These are phyloP conservation scores for Suhomyces xylopsoci DNA, from an alignment of 805 yeast genomes.

Conservation along the genomic window DNA sequence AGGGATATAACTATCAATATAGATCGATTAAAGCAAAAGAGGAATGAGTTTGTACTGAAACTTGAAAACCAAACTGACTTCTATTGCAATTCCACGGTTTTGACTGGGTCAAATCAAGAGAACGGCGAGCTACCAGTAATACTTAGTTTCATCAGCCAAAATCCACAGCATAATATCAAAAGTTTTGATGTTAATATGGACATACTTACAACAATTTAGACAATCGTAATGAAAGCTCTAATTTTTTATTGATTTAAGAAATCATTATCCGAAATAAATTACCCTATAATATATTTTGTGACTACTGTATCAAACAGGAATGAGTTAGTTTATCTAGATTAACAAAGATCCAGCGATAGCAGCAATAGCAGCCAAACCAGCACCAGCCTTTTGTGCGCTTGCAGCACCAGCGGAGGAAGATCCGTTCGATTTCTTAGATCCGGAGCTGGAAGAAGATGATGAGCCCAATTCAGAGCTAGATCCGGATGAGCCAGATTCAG, in stretches of 20 bases:
- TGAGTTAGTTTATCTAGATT: conserved; percentile 9
- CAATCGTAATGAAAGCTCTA: not conserved
- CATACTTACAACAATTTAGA: not conserved
- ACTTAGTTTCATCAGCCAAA: conserved; percentile 6
- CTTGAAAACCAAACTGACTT: conserved; percentile 1
- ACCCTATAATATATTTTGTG: not conserved
- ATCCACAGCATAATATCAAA: not conserved
- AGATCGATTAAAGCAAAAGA: not conserved
- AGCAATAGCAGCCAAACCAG: conserved; percentile 17
- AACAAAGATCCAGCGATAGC: conserved; percentile 18
- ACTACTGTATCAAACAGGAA: conserved; percentile 3
- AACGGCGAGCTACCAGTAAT: conserved; percentile 6
- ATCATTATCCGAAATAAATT: conserved; percentile 1
- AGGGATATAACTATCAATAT: conserved; percentile 1
- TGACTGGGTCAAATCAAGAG: not conserved
- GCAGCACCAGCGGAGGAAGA: conserved; percentile 4
- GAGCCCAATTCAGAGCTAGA: conserved; percentile 4
- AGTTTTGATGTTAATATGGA: conserved; percentile 3
- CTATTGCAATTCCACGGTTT: conserved; percentile 7
- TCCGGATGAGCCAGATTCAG: not conserved
- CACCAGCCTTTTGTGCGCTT: conserved; percentile 4
- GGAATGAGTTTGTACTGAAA: conserved; percentile 2
- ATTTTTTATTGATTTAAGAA: not conserved
- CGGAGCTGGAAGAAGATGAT: conserved; percentile 6
- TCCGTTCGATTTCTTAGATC: conserved; percentile 2